These are phyloP conservation scores for Beauveria rudraprayagi DNA, from an alignment of 2,329 filamentous ascomycete genomes.

Conservation along the genomic window DNA sequence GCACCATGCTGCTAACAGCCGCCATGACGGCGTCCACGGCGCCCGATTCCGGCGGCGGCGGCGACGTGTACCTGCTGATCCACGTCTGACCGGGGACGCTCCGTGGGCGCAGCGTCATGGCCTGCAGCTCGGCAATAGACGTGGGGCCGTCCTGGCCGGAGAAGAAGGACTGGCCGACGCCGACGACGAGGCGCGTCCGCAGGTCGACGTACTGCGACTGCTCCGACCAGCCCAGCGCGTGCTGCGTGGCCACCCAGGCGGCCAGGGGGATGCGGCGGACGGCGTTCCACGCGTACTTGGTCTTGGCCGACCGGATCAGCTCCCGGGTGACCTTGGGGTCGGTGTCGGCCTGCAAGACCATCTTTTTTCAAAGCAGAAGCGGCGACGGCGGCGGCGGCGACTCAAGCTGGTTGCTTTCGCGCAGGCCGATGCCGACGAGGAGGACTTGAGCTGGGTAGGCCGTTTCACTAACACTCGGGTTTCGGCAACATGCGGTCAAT, in stretches of 20 bases:
- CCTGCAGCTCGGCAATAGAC: slow-evolving; percentile 56
- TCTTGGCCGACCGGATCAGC: slow-evolving; percentile 1
- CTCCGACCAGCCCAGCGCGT: slow-evolving; percentile 60
- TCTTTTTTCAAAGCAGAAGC: neutral
- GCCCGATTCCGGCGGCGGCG: slow-evolving; percentile 47
- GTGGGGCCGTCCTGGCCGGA: slow-evolving; percentile 31
- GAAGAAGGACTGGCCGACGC: slow-evolving; percentile 61
- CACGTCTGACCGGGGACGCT: slow-evolving; percentile 73
- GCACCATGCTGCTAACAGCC: slow-evolving; percentile 36
- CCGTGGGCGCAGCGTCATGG: slow-evolving; percentile 50
- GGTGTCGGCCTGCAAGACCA: slow-evolving; percentile 5
- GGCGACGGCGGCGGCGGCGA: neutral
- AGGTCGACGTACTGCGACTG: slow-evolving; percentile 72
- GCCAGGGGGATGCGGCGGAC: slow-evolving; percentile 39
- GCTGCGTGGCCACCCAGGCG: slow-evolving; percentile 52
- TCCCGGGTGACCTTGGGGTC: slow-evolving; percentile 12
- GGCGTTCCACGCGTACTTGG: slow-evolving; percentile 3
- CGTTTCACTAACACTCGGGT: neutral
- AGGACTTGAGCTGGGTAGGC: neutral
- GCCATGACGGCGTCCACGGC: slow-evolving; percentile 49
- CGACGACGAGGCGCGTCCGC: slow-evolving; percentile 62
- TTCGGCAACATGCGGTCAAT: neutral
- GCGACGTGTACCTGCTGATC: slow-evolving; percentile 64
- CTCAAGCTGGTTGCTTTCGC: neutral
- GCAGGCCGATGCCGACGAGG: neutral